These are phyloP conservation scores for Penicillium sp. DNA, from an alignment of 2,329 filamentous ascomycete genomes.

Conservation along the genomic window DNA sequence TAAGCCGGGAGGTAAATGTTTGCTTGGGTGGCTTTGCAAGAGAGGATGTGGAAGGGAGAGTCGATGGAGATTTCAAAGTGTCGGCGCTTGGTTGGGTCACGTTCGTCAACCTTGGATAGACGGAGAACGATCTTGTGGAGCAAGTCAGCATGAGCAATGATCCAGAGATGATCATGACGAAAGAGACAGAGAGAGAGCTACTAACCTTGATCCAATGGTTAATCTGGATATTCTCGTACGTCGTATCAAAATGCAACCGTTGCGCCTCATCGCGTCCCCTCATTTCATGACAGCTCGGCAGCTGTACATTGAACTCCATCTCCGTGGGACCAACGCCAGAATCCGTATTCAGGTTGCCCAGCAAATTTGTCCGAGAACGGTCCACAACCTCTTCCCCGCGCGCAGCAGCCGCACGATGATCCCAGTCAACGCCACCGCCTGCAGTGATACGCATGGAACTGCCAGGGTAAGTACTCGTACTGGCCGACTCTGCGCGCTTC, in stretches of 20 bases:
- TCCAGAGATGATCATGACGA: too few species aligned
- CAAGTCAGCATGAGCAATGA: slow-evolving; percentile 18
- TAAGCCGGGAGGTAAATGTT: slow-evolving; percentile 88
- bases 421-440: slow-evolving; percentile 76
- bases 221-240: slow-evolving; percentile 90
- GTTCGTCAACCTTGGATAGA: slow-evolving; percentile 79
- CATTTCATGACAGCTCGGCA: slow-evolving; percentile 87
- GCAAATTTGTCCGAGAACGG: slow-evolving; percentile 66
- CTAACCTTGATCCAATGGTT: slow-evolving; percentile 94
- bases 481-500: slow-evolving; percentile 78
- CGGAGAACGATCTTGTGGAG: slow-evolving; percentile 82
- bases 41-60: slow-evolving; percentile 89
- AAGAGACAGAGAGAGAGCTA: neutral
- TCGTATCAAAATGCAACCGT: slow-evolving; percentile 83
- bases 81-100: slow-evolving; percentile 75
- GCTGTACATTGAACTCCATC: slow-evolving; percentile 90
- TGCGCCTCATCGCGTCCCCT: slow-evolving; percentile 67
- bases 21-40: slow-evolving; percentile 87
- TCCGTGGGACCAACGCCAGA: slow-evolving; percentile 83
- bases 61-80: slow-evolving; percentile 98
- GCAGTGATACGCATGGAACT: slow-evolving; percentile 77
- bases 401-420: slow-evolving; percentile 60
- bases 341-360: slow-evolving; percentile 79
- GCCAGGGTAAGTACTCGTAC: slow-evolving; percentile 71
- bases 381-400: slow-evolving; percentile 59